phyloP scores from a whole-genome alignment of 1,139 yeast species.

The Diutina rugosa region DNA sequence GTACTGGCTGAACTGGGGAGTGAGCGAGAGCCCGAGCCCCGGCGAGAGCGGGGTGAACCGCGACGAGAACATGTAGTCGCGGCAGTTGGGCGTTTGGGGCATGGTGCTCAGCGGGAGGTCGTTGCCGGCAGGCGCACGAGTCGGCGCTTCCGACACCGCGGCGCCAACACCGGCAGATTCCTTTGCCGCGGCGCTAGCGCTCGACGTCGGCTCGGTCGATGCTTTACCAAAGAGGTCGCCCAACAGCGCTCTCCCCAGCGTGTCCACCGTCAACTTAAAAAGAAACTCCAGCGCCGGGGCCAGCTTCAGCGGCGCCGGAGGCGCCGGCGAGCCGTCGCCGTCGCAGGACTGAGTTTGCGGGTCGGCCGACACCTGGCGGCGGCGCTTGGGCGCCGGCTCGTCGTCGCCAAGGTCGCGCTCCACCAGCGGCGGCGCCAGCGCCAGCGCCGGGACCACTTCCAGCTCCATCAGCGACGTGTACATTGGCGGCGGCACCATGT shows the following conservation, averaged over 20 bases:
- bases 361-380: not conserved
- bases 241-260: constrained; percentile 2
- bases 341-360: not conserved
- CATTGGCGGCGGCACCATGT: not conserved
- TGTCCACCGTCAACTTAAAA: not conserved
- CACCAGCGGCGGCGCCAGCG: not conserved
- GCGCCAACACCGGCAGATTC: not conserved
- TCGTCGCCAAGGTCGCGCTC: not conserved
- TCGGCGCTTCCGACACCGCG: not conserved
- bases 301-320: not conserved
- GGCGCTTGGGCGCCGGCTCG: not conserved
- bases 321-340: not conserved
- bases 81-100: constrained; percentile 5
- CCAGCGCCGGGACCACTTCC: not conserved
- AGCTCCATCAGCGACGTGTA: not conserved
- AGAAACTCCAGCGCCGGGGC: not conserved
- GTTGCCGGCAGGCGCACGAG: constrained; percentile 2
- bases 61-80: constrained; percentile 1
- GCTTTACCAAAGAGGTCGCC: not conserved
- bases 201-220: not conserved
- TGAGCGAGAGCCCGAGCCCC: constrained; percentile 17
- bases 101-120: constrained; percentile 3
- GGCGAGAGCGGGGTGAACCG: constrained; percentile 4
- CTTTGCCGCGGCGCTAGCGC: not conserved
- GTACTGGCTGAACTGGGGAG: constrained; percentile 31